These are phyloP conservation scores for Digitaria exilis DNA, from an alignment of 202 grass and related monocot genomes.

Conservation along the genomic window DNA sequence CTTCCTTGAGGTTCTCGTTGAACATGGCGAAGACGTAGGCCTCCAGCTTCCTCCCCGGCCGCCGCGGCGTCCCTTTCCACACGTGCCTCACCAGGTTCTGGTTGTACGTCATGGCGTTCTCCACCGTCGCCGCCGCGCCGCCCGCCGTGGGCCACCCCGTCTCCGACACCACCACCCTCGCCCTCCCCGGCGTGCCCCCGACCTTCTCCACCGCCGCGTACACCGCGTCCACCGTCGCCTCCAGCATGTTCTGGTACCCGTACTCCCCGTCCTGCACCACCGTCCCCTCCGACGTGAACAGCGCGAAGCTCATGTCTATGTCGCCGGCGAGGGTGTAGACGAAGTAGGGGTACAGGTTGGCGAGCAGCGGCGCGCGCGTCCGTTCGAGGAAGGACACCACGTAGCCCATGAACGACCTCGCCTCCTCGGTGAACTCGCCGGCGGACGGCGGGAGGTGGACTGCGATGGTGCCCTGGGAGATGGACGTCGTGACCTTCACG, in stretches of 20 bases:
- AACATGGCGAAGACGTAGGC: conserved; percentile 75
- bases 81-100: conserved; percentile 67
- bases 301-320: conserved; percentile 52
- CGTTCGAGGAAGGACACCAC: conserved; percentile 51
- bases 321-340: too few relatives aligned
- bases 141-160: conserved; percentile 76
- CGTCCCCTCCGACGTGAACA: conserved; percentile 52
- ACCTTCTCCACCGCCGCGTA: conserved; percentile 55
- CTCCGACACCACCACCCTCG: conserved; percentile 64
- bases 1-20: conserved; percentile 70
- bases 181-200: neutral
- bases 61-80: conserved; percentile 52
- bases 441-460: conserved; percentile 51
- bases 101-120: conserved; percentile 64
- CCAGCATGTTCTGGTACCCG: conserved; percentile 72
- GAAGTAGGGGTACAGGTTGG: conserved; percentile 77
- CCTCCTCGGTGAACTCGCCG: conserved; percentile 45
- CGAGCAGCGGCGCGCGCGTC: conserved; percentile 56
- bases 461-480: conserved; percentile 46
- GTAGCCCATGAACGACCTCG: conserved; percentile 43
- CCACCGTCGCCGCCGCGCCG: conserved; percentile 48
- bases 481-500: conserved; percentile 63
- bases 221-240: conserved; percentile 58
- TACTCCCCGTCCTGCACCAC: conserved; percentile 61
- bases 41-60: conserved; percentile 46